Evolutionary conservation across 345 rosid genomes (phyloP).

Genomic region (Pistacia atlantica): DNA sequence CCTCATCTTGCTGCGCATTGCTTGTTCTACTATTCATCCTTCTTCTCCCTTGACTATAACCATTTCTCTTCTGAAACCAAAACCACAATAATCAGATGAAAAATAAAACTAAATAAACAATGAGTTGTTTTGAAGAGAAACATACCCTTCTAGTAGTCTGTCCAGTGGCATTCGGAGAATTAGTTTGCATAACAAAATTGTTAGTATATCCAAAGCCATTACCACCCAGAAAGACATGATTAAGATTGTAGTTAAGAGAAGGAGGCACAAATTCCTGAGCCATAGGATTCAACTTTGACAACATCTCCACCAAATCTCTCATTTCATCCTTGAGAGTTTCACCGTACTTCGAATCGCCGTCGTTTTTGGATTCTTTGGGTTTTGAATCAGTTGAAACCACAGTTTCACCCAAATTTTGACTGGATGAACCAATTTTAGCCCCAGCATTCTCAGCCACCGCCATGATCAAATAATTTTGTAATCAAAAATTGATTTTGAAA

Average conservation of each 20-base stretch:
- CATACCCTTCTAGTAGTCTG: constrained; percentile 70
- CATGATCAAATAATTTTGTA: constrained; percentile 53
- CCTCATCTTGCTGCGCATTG: constrained; percentile 88
- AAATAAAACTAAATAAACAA: not conserved
- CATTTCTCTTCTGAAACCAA: constrained; percentile 65
- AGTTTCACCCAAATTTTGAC: constrained; percentile 64
- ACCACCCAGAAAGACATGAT: constrained; percentile 35
- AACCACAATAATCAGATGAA: not conserved
- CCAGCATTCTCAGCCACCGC: constrained; percentile 96
- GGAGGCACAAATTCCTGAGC: constrained; percentile 96
- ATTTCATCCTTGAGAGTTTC: constrained; percentile 55
- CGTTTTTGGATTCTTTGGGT: constrained; percentile 26
- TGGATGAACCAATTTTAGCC: constrained; percentile 61
- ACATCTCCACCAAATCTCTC: constrained; percentile 74
- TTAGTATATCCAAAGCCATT: constrained; percentile 64
- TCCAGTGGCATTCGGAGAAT: constrained; percentile 55
- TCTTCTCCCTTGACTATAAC: constrained; percentile 67
- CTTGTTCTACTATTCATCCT: constrained; percentile 81
- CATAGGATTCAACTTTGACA: constrained; percentile 93
- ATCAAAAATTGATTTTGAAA: constrained; percentile 13
- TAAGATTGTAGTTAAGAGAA: constrained; percentile 39
- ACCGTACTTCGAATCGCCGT: constrained; percentile 30
- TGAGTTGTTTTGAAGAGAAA: not conserved
- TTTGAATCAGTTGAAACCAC: constrained; percentile 52
- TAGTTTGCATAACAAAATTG: constrained; percentile 51